These are phyloP conservation scores for Umbilicus rupestris DNA, from an alignment of 164 flowering plant species.

Conservation along the genomic window DNA sequence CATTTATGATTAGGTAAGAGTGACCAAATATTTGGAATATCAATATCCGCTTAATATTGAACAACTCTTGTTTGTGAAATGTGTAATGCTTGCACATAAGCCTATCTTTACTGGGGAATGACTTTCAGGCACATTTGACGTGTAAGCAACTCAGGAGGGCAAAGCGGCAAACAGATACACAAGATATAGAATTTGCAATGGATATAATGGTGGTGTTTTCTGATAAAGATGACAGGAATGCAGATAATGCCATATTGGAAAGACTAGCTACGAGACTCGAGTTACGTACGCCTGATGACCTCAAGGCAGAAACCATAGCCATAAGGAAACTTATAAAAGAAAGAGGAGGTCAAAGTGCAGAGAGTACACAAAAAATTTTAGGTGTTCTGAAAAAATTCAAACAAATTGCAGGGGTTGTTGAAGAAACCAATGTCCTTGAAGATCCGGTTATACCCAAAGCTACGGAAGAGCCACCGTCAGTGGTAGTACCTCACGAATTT, in stretches of 20 bases:
- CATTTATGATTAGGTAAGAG: no score
- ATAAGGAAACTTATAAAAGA: slow-evolving; percentile 41
- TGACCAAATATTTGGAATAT: no score
- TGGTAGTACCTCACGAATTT: slow-evolving; percentile 55
- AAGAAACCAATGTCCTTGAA: slow-evolving; percentile 22
- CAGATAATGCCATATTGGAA: slow-evolving; percentile 61
- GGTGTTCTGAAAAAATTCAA: slow-evolving; percentile 53
- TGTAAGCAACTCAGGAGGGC: slow-evolving; percentile 4
- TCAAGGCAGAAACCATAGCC: slow-evolving; percentile 47
- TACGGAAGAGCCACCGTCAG: slow-evolving; percentile 27
- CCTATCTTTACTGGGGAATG: neutral
- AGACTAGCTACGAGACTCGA: slow-evolving; percentile 38
- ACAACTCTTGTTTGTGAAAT: no score
- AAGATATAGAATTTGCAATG: slow-evolving; percentile 3
- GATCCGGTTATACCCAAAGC: slow-evolving; percentile 28
- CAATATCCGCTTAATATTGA: no score
- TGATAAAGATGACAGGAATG: slow-evolving; percentile 24
- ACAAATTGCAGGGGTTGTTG: slow-evolving; percentile 47
- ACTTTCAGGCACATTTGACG: slow-evolving; percentile 4
- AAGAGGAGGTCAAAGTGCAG: slow-evolving; percentile 30
- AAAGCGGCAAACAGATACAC: neutral
- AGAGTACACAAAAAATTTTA: slow-evolving; percentile 39
- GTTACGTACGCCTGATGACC: slow-evolving; percentile 41
- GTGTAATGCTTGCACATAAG: neutral
- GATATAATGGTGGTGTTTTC: slow-evolving; percentile 47